Evolutionary conservation across 2,329 filamentous ascomycete genomes (phyloP), one percentile per base, ranked within the genome.

Genomic region (Coleophoma cylindrospora): DNA sequence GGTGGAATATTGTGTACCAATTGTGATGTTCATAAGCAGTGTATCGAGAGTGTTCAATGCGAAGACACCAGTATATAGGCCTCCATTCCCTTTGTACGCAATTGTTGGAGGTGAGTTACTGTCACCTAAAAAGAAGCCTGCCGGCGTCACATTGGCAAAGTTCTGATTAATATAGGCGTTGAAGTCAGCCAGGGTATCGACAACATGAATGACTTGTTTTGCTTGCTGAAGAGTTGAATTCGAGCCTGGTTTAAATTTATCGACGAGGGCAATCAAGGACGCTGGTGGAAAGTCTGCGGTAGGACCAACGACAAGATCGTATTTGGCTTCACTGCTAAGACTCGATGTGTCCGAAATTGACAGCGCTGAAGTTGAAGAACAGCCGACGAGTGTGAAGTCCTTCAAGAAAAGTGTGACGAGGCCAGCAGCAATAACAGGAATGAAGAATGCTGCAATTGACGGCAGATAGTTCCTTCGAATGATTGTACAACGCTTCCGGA

Each of bases 401-500:
- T 78, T 75, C 8, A 96, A 71, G 60, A 92, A 91, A 2, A 95
- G 74, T 3, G 86, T 88, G 0, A 91, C 88, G 14, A 96, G 70
- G 0, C 85, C 89, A 15, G 89, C 87, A 1, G 89, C 87, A 50
- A 90, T 74, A 48, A 96, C 79, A 0, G 91, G 91, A 12, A 96
- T 81, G 1, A 90, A 57, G 36, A 95, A 75, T 1, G 89, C 90
- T 2, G 83, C 82, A 8, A 84, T 63, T 50, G 91, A 91, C 0
- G 90, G 87, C 43, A 92, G 74, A 67, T 83, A 87, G 63, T 92
- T 95, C 34, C 86, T 77, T 59, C 86, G 84, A 47, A 95, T 74
- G 34, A 96, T 86, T 0, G 83, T 90, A 51, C 82, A 71, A 32
- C 91, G 80, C 67, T 96, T 96, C 48, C 75, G 71, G 65, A 95